phyloP scores from a whole-genome alignment of 768 basidiomycete genomes.

The Mycena haematopus region DNA sequence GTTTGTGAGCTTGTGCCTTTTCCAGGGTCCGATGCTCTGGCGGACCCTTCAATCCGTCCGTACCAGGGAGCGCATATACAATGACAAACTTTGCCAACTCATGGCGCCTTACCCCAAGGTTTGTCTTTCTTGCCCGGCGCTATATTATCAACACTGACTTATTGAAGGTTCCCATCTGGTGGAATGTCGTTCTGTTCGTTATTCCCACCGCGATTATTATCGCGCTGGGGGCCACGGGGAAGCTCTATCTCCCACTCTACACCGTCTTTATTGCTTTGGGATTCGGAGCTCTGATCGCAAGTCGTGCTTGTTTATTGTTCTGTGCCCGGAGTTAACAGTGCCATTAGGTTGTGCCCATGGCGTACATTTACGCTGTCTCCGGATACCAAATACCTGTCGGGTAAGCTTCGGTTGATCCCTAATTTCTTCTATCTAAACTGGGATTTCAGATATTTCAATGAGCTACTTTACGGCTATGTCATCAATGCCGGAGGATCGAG shows the following conservation, averaged over 20 bases:
- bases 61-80: conserved; percentile 12
- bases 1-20: conserved; percentile 32
- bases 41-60: conserved; percentile 20
- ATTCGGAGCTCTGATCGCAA: conserved; percentile 32
- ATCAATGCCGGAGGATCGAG: conserved; percentile 35
- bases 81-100: conserved; percentile 34
- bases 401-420: neutral
- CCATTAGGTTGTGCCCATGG: conserved; percentile 23
- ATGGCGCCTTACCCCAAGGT: conserved; percentile 32
- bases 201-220: conserved; percentile 27
- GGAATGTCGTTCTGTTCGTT: conserved; percentile 33
- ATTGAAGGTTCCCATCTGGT: conserved; percentile 32
- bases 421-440: neutral
- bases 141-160: too few species aligned
- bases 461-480: conserved; percentile 34
- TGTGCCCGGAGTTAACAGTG: neutral
- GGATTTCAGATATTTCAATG: conserved; percentile 34
- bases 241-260: conserved; percentile 34
- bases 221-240: conserved; percentile 31
- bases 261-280: conserved; percentile 34
- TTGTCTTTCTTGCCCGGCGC: too few species aligned
- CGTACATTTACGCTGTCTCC: conserved; percentile 33
- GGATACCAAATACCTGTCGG: conserved; percentile 32
- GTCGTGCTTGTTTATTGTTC: conserved; percentile 10
- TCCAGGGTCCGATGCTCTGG: conserved; percentile 34